Base-by-base conservation (phyloP, 257 asterid genomes). In the Scutellaria barbata region DNA sequence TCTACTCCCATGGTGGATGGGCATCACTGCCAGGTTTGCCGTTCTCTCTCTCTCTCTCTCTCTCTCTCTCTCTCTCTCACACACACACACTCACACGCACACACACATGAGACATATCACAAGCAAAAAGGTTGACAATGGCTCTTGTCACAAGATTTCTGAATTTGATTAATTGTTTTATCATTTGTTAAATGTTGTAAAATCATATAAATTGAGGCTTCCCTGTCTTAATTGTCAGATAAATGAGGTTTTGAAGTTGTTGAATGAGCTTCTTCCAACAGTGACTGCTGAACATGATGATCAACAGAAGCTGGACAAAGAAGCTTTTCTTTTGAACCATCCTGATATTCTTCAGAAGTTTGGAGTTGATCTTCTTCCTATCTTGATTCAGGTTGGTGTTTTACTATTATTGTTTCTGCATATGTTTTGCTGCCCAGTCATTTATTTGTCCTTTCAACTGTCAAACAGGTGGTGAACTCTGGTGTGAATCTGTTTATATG, bases 281-380 rank as follows among this genome's bases (percentile, higher is more conserved):
- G 73, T 80, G 33, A 54, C 78, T 74, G 66, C 76, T 58, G 96
- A 84, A 69, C 84, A 81, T 79, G 87, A 75, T 55, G 76, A 52
- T 72, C 84, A 75, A 51, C 64, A 76, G 56, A 81, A 83, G 70
- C 71, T 87, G 10, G 98, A 84, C 22, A 92, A 89, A 81, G 94
- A 83, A 77, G 81, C 70, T 9, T 85, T 89, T 83, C 85, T 95
- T 57, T 73, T 82, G 79, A 81, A 75, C 74, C 83, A 77, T 76
- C 92, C 96, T 60, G 96, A 92, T 82, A 80, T 88, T 81, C 77
- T 92, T 76, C 84, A 83, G 68, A 88, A 84, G 74, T 87, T 92
- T 85, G 96, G 95, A 54, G 71, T 82, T 81, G 96, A 92, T 86
- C 74, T 95, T 78, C 96, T 95, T 76, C 90, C 98, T 66, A 84